Evolutionary conservation across 2,329 filamentous ascomycete species (phyloP), one percentile per base, ranked within the genome.

Genomic region (Mycosphaerelloides madeirae): DNA sequence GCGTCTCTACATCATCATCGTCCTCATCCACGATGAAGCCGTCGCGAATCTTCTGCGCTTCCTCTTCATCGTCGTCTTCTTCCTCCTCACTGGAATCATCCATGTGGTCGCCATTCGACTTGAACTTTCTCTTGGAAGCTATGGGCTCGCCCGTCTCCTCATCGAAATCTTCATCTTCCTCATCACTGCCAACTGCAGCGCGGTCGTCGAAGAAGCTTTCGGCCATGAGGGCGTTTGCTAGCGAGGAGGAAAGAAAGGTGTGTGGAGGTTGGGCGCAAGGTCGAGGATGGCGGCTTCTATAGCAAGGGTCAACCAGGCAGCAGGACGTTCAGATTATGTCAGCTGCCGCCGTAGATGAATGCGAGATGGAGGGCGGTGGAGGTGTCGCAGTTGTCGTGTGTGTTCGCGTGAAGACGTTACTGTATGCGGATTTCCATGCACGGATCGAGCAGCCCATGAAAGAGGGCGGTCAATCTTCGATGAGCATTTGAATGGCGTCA

Each of bases 21-120:
- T 91, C 89, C 61, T 95, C 90, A 60, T 95, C 88, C 52, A 95
- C 88, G 55, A 98, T 96, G 70, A 97, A 98, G 19, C 90, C 91
- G 72, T 95, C 89, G 41, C 74, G 58, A 70, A 93, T 86, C 66
- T 81, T 84, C 56, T 81, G 79, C 52, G 81, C 84, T 59, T 87
- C 88, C 64, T 93, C 89, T 62, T 95, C 89, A 46, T 95, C 89
- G 48, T 95, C 88, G 43, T 94, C 65, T 16, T 66, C 87, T 28
- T 95, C 89, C 62, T 95, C 89, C 57, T 95, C 89, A 58, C 87
- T 94, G 0, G 87, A 95, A 67, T 95, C 89, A 59, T 91, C 84
- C 43, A 87, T 68, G 38, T 73, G 64, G 28, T 19, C 45, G 37
- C 66, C 69, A 36, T 64, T 60, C 57, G 58, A 44, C 62, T 73